Evolutionary conservation across 768 basidiomycete genomes (phyloP), one percentile per base, ranked within the genome.

Genomic region (Kwoniella mangroviensis): DNA sequence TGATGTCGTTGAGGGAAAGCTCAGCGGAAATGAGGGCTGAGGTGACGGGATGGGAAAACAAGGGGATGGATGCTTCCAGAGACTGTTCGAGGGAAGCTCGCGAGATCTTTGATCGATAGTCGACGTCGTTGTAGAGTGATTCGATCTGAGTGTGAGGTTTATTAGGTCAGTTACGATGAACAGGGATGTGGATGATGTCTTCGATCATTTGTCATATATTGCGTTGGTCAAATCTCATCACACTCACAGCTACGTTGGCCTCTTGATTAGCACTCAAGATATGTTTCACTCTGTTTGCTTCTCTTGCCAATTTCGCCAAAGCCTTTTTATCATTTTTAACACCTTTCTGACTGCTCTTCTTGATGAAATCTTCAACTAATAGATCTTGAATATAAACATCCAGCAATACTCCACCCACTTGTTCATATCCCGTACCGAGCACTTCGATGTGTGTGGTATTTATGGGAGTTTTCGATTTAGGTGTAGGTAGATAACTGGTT

Each of bases 251-350:
- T 3, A 92, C 87, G 49, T 84, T 85, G 7, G 90, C 90, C 41
- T 96, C 94, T 15, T 86, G 85, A 79, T 99, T 99, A 45, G 96
- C 97, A 81, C 94, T 97, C 69, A 99, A 84, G 73, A 99, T 91
- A 9, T 89, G 87, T 85, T 98, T 99, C 75, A 98, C 88, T 69
- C 95, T 88, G 19, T 88, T 88, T 1, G 96, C 93, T 83, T 99
- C 97, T 81, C 95, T 96, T 89, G 92, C 91, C 6, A 98, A 85
- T 83, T 95, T 96, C 4, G 92, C 91, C 90, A 97, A 91, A 1
- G 91, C 95, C 65, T 89, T 87, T 79, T 89, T 89, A 78, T 95
- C 92, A 73, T 86, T 85, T 34, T 88, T 87, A 45, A 94, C 87
- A 71, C 90, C 89, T 80, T 74, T 71, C 45, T 68, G 68, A 4